Evolutionary conservation across 176 grass and related monocot genomes (phyloP), one percentile per base, ranked within the genome.

Genomic region (Eragrostis nindensis): DNA sequence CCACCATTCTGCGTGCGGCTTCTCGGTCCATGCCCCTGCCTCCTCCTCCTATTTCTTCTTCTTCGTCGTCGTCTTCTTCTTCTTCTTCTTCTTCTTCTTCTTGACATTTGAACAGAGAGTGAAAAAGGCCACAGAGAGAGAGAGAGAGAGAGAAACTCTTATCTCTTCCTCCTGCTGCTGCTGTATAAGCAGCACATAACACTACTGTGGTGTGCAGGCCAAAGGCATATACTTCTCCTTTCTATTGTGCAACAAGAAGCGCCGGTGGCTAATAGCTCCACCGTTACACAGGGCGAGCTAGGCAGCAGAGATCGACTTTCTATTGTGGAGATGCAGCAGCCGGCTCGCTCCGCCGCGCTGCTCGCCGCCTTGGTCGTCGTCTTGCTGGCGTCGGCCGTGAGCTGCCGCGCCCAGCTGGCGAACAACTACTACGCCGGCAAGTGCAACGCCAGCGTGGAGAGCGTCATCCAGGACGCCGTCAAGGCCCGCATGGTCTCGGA

Each of bases 401-500:
- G 39, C 14, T 77, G 88, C 77, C 88, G 78, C 1, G 90, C 38
- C 25, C 80, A 81, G 73, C 81, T 94, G 69, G 77, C 82, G 21
- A 74, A 57, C 55, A 66, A 73, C 75, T 93, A 65, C 90, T 94
- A 98, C 81, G 81, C 57, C 12, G 74, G 87, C 32, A 94, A 90
- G 87, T 98, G 95, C 30, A 84, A 88, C 75, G 53, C 77, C 30
- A 81, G 91, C 76, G 95, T 93, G 29, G 95, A 98, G 86, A 46
- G 17, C 67, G 42, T 88, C 80, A 91, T 98, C 78, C 64, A 57
- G 66, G 77, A 65, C 73, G 60, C 86, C 17, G 95, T 94, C 24
- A 29, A 74, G 47, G 80, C 74, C 4, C 92, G 92, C 50, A 86
- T 91, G 74, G 24, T 11, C 18, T 63, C 45, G 73, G 92, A 98